phyloP scores from a whole-genome alignment of 352 stramenopile genomes.

The Globisporangium nunn region DNA sequence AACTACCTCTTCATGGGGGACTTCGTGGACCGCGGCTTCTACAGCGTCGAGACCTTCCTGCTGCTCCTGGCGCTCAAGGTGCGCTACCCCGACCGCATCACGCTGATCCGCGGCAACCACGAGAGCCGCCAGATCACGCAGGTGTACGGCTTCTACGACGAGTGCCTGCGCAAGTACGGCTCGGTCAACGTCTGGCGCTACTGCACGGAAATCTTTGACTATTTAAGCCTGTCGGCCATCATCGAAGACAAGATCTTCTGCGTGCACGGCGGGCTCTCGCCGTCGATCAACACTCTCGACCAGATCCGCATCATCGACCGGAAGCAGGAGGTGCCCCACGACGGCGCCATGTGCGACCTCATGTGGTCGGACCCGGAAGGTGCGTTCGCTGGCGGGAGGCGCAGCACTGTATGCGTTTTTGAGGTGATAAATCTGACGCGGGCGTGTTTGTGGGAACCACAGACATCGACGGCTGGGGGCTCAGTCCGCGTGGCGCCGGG shows the following conservation, averaged over 20 bases:
- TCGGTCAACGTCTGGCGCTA: constrained; percentile 99
- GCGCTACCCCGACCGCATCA: constrained; percentile 98
- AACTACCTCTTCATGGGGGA: constrained; percentile 99
- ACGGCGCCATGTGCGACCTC: constrained; percentile 98
- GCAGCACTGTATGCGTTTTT: background rate
- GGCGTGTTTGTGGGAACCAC: constrained; percentile 32
- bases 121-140: constrained; percentile 95
- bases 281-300: constrained; percentile 87
- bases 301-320: constrained; percentile 91
- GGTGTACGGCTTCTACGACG: constrained; percentile 98
- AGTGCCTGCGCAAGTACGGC: constrained; percentile 98
- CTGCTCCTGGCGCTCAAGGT: constrained; percentile 98
- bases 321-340: constrained; percentile 98
- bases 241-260: constrained; percentile 99
- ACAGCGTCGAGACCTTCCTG: constrained; percentile 99
- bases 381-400: constrained; percentile 21
- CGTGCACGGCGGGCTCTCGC: constrained; percentile 97
- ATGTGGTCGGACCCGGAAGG: constrained; percentile 92
- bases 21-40: constrained; percentile 99
- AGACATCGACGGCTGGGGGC: constrained; percentile 98
- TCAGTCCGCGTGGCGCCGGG: constrained; percentile 94
- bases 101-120: constrained; percentile 95
- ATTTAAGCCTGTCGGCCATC: constrained; percentile 96
- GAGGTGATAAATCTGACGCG: background rate
- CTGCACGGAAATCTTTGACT: constrained; percentile 99